Conservation (phyloP, 768 basidiomycete genomes). For the Gelatoporia subvermispora region DNA sequence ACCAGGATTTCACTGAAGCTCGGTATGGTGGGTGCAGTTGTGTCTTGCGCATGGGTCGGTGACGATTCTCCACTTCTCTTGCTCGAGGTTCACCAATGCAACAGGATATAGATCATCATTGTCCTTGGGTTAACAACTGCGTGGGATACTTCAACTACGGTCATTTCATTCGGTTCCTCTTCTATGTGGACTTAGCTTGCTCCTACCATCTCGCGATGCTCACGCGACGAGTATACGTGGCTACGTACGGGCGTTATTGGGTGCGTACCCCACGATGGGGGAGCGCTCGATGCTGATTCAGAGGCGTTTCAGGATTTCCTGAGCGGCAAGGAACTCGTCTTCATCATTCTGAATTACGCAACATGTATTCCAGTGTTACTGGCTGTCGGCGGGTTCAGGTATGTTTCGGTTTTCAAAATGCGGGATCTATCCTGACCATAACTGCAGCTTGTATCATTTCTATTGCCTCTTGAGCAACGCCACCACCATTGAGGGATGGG, state of each 20-base stretch:
- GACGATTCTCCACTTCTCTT: not conserved
- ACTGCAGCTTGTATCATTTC: conserved; percentile 80
- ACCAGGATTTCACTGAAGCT: not conserved
- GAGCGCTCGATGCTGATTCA: not conserved
- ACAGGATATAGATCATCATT: conserved; percentile 67
- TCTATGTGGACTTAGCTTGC: conserved; percentile 89
- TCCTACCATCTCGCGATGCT: conserved; percentile 86
- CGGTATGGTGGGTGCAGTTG: conserved; percentile 41
- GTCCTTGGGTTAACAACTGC: conserved; percentile 93
- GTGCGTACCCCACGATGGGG: conserved; percentile 30
- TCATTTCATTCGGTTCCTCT: conserved; percentile 85
- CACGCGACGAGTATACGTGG: conserved; percentile 52
- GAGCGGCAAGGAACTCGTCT: conserved; percentile 62
- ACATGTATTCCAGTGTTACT: conserved; percentile 82
- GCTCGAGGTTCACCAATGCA: too few relatives aligned
- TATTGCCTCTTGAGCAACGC: conserved; percentile 72
- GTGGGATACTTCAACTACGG: conserved; percentile 91
- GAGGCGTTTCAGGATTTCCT: conserved; percentile 56
- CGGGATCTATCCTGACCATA: too few relatives aligned
- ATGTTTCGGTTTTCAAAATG: conserved; percentile 8
- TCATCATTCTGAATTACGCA: conserved; percentile 85
- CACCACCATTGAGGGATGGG: conserved; percentile 97
- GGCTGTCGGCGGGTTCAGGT: conserved; percentile 90
- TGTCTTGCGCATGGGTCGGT: conserved; percentile 83
- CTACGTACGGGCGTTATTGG: conserved; percentile 44